Evolutionary conservation across 2,329 filamentous ascomycete species (phyloP).

Genomic region (Aspergillus phoenicis): DNA sequence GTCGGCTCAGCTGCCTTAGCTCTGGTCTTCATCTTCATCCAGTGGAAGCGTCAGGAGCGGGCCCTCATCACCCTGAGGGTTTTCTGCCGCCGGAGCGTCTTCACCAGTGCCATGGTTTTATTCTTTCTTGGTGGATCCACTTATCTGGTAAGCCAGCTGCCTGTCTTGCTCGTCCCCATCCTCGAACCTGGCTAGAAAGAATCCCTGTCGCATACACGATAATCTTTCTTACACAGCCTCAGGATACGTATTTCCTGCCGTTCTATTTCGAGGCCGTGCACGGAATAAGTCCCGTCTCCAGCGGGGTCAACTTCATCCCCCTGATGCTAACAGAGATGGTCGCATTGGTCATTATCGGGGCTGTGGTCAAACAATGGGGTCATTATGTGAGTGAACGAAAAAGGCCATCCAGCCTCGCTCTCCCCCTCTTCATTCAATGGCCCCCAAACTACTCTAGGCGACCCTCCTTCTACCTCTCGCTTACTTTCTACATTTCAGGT

Average conservation of each 20-base stretch:
- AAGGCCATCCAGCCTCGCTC: too few relatives aligned
- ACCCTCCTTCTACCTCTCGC: too few relatives aligned
- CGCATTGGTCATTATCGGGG: neutral
- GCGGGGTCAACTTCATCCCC: neutral
- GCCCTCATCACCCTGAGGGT: neutral
- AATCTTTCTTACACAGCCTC: neutral
- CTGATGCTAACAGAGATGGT: neutral
- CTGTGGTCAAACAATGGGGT: neutral
- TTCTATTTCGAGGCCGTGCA: conserved; percentile 4
- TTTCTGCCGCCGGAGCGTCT: neutral
- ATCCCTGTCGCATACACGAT: neutral
- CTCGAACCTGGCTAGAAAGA: neutral
- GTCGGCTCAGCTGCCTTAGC: neutral
- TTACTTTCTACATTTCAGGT: neutral
- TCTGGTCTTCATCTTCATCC: neutral
- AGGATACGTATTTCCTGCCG: neutral
- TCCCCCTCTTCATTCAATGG: too few relatives aligned
- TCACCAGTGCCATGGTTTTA: neutral
- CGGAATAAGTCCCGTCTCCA: neutral
- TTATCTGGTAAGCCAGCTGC: neutral
- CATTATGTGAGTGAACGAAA: neutral
- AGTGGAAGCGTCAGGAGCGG: neutral
- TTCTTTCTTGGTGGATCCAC: neutral
- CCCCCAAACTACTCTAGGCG: too few relatives aligned
- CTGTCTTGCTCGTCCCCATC: neutral